These are phyloP conservation scores for Chrysoporthe austroafricana DNA, from an alignment of 2,329 filamentous ascomycete genomes.

Conservation along the genomic window DNA sequence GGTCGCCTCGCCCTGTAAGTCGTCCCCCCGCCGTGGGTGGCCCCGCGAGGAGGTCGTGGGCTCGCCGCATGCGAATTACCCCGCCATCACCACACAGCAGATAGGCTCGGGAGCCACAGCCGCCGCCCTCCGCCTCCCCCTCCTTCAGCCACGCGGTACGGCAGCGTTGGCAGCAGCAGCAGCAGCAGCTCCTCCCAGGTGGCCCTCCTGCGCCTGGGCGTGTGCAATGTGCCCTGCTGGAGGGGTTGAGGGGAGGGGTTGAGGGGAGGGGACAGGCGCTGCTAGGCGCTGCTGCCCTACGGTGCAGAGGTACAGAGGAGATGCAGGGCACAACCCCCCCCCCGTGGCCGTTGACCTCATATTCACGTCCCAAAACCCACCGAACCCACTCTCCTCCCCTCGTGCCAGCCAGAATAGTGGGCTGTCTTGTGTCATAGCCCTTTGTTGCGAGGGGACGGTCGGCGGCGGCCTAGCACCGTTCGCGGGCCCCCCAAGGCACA, in stretches of 20 bases:
- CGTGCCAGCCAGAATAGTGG: conserved; percentile 4
- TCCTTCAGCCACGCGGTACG: no score
- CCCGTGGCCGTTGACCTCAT: conserved; percentile 11
- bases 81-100: conserved; percentile 1
- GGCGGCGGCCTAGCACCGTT: not conserved
- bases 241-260: no score
- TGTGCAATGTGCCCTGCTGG: no score
- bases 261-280: no score
- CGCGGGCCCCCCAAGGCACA: conserved; percentile 2
- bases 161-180: no score
- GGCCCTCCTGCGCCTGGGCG: no score
- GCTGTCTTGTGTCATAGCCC: conserved; percentile 22
- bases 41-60: not conserved
- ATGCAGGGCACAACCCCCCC: not conserved
- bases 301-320: no score
- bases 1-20: not conserved
- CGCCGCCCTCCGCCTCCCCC: not conserved
- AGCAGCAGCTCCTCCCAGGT: no score
- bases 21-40: not conserved
- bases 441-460: not conserved
- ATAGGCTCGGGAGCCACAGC: not conserved
- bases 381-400: not conserved
- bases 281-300: no score
- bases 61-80: not conserved
- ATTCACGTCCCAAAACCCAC: conserved; percentile 9